Conservation (phyloP, 73 alveolate species). For the Symbiodinium natans region DNA sequence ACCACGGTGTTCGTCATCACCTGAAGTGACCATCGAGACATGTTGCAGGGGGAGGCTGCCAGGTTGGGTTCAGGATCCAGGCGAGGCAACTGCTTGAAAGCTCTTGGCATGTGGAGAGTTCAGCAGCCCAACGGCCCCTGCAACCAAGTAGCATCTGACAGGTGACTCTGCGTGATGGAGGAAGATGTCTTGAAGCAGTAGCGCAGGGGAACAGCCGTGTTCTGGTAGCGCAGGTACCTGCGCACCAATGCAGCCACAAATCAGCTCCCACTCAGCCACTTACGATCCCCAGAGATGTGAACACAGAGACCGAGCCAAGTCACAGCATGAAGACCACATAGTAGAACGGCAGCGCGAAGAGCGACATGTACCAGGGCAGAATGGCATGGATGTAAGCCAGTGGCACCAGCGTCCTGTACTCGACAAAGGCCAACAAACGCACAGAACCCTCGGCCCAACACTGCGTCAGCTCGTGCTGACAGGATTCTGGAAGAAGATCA, state of each 20-base stretch:
- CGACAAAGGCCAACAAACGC: background rate
- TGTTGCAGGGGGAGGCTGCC: background rate
- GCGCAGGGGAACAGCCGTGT: constrained; percentile 88
- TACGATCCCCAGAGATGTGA: too few relatives aligned
- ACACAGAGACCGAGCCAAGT: background rate
- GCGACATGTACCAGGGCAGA: constrained; percentile 46
- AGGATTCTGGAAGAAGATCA: constrained; percentile 79
- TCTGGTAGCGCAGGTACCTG: constrained; percentile 44
- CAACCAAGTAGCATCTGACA: constrained; percentile 67
- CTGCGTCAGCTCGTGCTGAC: too few relatives aligned
- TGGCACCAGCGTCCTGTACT: constrained; percentile 61
- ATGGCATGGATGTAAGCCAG: constrained; percentile 70
- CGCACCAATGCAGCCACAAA: too few relatives aligned
- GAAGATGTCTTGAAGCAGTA: constrained; percentile 83
- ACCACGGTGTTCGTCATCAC: constrained; percentile 89
- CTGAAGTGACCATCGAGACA: background rate
- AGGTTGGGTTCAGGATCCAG: background rate
- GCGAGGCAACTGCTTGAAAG: too few relatives aligned
- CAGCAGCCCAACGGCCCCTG: too few relatives aligned
- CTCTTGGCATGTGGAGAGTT: too few relatives aligned
- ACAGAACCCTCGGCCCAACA: too few relatives aligned
- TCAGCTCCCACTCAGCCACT: too few relatives aligned
- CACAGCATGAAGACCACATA: constrained; percentile 30
- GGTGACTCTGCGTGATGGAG: constrained; percentile 40
- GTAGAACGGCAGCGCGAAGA: constrained; percentile 63